Percentiles rank a stretch among this genome's conserved stretches.
phyloP scores from a whole-genome alignment of 1,284 basidiomycete species.

The Malassezia slooffiae region DNA sequence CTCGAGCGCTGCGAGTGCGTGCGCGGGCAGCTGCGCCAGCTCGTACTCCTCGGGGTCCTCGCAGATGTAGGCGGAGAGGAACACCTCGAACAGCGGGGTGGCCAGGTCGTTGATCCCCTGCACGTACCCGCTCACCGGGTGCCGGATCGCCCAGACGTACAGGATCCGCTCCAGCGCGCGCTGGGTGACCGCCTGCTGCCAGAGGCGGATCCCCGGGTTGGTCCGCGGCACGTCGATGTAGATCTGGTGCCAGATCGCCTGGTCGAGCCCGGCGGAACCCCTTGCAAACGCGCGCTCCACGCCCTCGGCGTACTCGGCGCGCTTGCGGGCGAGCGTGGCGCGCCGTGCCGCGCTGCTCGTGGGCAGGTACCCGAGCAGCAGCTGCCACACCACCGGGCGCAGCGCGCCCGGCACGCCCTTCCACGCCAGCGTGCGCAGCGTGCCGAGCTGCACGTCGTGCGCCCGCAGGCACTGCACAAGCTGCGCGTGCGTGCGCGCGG shows the following conservation, averaged over 20 bases:
- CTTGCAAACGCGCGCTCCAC: slow-evolving; percentile 83
- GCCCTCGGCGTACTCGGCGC: slow-evolving; percentile 78
- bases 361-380: slow-evolving; percentile 77
- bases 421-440: slow-evolving; percentile 86
- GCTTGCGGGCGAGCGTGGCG: slow-evolving; percentile 70
- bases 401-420: slow-evolving; percentile 79
- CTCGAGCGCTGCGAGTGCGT: slow-evolving; percentile 37
- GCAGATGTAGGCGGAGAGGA: slow-evolving; percentile 39
- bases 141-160: slow-evolving; percentile 46
- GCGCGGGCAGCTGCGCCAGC: slow-evolving; percentile 26
- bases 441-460: too few species aligned
- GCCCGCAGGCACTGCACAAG: slow-evolving; percentile 44
- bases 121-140: slow-evolving; percentile 44
- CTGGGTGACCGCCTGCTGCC: slow-evolving; percentile 43
- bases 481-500: too few species aligned
- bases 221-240: slow-evolving; percentile 45
- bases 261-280: slow-evolving; percentile 47
- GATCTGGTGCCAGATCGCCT: slow-evolving; percentile 45
- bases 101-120: slow-evolving; percentile 46
- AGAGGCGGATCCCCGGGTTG: slow-evolving; percentile 41
- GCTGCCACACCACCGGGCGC: slow-evolving; percentile 83
- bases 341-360: slow-evolving; percentile 67
- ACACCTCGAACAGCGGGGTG: slow-evolving; percentile 46
- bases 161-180: slow-evolving; percentile 41
- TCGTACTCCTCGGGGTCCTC: slow-evolving; percentile 39